phyloP scores from a whole-genome alignment of 1,139 yeast species.

The Arxiozyma heterogenica region DNA sequence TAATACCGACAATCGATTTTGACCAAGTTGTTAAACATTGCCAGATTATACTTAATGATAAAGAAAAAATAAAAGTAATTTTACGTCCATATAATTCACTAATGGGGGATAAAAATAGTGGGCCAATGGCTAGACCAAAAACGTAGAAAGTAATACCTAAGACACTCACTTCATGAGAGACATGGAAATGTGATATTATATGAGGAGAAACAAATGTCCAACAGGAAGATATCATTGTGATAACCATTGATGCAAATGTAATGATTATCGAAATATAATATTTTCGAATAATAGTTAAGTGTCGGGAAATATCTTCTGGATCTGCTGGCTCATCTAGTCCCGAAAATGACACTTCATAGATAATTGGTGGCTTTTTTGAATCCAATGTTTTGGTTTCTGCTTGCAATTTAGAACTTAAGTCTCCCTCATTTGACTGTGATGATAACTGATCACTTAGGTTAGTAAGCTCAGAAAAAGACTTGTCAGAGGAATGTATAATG shows the following conservation, averaged over 20 bases:
- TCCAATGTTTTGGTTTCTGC: background rate
- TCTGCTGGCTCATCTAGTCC: constrained; percentile 33
- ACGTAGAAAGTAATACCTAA: constrained; percentile 61
- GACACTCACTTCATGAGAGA: constrained; percentile 50
- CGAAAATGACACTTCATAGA: constrained; percentile 23
- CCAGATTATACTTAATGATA: constrained; percentile 48
- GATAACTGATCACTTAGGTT: background rate
- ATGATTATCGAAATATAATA: constrained; percentile 48
- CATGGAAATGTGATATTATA: constrained; percentile 41
- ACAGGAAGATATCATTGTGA: constrained; percentile 45
- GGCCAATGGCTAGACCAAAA: constrained; percentile 69
- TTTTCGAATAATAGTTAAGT: constrained; percentile 35
- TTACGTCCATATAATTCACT: constrained; percentile 73
- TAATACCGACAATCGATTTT: constrained; percentile 49
- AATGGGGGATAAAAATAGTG: constrained; percentile 68
- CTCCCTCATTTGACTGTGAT: background rate
- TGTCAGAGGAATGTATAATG: background rate
- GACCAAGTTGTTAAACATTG: constrained; percentile 62
- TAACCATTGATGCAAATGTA: constrained; percentile 39
- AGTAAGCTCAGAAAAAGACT: background rate
- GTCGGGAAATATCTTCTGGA: constrained; percentile 41
- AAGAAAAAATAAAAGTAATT: constrained; percentile 53
- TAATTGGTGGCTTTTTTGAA: background rate
- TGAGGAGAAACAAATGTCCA: constrained; percentile 48
- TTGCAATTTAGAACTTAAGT: background rate